Conservation (phyloP, 1,139 yeast species). For the Ogataea hybrid region DNA sequence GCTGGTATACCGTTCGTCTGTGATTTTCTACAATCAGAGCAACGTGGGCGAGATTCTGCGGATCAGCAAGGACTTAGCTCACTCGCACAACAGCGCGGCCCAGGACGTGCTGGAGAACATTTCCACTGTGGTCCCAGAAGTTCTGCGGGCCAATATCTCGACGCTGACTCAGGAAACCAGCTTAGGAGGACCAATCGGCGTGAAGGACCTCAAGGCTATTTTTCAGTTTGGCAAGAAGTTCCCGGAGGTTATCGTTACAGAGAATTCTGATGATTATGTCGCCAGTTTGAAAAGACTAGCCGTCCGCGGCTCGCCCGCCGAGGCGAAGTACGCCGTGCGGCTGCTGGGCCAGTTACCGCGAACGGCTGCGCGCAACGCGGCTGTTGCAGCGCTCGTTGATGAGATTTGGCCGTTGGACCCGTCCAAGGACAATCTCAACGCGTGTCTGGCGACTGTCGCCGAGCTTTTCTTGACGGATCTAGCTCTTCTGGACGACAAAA, state of each 20-base stretch:
- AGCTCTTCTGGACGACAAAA: constrained; percentile 44
- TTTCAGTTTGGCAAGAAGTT: constrained; percentile 54
- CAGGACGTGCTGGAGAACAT: constrained; percentile 58
- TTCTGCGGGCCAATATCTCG: constrained; percentile 58
- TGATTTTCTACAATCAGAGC: constrained; percentile 62
- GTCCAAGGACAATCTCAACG: constrained; percentile 39
- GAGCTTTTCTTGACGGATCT: constrained; percentile 59
- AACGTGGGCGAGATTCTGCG: constrained; percentile 56
- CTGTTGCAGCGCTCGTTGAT: constrained; percentile 39
- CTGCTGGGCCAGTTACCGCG: constrained; percentile 48
- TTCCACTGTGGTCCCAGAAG: constrained; percentile 60
- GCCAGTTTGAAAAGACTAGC: constrained; percentile 46
- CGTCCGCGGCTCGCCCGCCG: constrained; percentile 51
- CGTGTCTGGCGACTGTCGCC: constrained; percentile 60
- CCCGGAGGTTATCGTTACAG: constrained; percentile 34
- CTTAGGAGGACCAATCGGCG: constrained; percentile 8
- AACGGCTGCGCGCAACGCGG: constrained; percentile 35
- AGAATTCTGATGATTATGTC: constrained; percentile 35
- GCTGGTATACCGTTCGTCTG: constrained; percentile 60
- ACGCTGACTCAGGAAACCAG: constrained; percentile 40
- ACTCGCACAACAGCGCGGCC: constrained; percentile 39
- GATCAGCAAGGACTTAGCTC: constrained; percentile 38
- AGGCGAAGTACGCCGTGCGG: constrained; percentile 66
- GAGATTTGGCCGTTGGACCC: constrained; percentile 52
- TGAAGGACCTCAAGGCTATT: constrained; percentile 54